Conservation (phyloP, 306 rosid genomes). For the Nissolia schottii region DNA sequence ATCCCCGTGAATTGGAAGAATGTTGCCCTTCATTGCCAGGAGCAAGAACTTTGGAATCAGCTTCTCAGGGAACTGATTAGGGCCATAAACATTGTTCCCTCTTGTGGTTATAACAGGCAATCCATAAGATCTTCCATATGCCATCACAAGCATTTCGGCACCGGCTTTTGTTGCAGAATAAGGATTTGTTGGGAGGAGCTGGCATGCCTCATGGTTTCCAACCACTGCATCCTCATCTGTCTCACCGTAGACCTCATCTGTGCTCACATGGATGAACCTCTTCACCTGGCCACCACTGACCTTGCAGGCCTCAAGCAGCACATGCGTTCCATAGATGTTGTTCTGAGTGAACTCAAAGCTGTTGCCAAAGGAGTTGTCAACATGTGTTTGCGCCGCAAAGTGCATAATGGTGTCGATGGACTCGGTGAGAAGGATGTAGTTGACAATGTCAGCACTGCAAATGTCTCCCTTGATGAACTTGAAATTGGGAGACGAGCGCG, state of each 20-base stretch:
- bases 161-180: slow-evolving; percentile 66
- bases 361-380: slow-evolving; percentile 60
- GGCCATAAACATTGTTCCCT: slow-evolving; percentile 60
- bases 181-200: slow-evolving; percentile 60
- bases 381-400: slow-evolving; percentile 67
- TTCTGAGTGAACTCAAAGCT: slow-evolving; percentile 60
- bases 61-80: slow-evolving; percentile 62
- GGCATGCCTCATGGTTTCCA: slow-evolving; percentile 65
- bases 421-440: slow-evolving; percentile 45
- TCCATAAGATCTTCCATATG: slow-evolving; percentile 53
- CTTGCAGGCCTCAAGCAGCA: slow-evolving; percentile 61
- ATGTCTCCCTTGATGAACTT: slow-evolving; percentile 65
- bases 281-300: slow-evolving; percentile 42
- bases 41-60: slow-evolving; percentile 56
- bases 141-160: slow-evolving; percentile 70
- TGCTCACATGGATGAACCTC: slow-evolving; percentile 63
- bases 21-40: slow-evolving; percentile 53
- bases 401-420: slow-evolving; percentile 65
- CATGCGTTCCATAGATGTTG: slow-evolving; percentile 63
- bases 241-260: slow-evolving; percentile 63
- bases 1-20: slow-evolving; percentile 58
- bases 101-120: slow-evolving; percentile 57
- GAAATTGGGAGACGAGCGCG: slow-evolving; percentile 37
- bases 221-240: slow-evolving; percentile 57
- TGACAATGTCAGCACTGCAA: slow-evolving; percentile 52